These are phyloP conservation scores for Penicillium taxi DNA, from an alignment of 495 filamentous ascomycete genomes.

Conservation along the genomic window DNA sequence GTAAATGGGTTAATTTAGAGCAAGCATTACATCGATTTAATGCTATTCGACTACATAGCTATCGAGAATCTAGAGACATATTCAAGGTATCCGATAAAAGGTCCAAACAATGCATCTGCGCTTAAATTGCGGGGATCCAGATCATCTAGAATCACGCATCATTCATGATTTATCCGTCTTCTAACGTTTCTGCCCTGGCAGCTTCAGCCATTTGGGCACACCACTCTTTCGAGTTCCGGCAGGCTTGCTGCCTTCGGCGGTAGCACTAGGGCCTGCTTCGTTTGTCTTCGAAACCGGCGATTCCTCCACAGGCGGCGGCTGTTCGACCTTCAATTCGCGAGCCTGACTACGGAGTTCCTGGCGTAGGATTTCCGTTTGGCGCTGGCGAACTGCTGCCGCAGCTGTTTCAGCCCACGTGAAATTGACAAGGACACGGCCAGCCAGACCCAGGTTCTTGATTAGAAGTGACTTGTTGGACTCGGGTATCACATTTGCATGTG, in stretches of 20 bases:
- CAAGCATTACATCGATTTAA: no score
- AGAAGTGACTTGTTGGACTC: constrained; percentile 47
- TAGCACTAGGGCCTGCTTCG: constrained; percentile 22
- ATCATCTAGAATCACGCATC: constrained; percentile 4
- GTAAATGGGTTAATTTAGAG: no score
- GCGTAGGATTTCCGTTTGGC: constrained; percentile 49
- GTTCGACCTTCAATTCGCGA: constrained; percentile 53
- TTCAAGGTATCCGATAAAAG: no score
- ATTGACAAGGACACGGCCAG: constrained; percentile 62
- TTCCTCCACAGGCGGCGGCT: constrained; percentile 31
- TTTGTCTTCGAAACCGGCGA: constrained; percentile 30
- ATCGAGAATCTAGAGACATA: no score
- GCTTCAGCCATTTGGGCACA: constrained; percentile 65
- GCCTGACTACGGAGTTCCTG: constrained; percentile 58
- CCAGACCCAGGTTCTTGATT: constrained; percentile 63
- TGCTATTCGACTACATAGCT: no score
- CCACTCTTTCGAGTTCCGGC: constrained; percentile 31
- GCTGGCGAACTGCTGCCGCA: constrained; percentile 33
- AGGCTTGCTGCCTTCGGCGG: constrained; percentile 38
- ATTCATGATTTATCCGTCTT: no score
- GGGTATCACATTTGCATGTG: constrained; percentile 33
- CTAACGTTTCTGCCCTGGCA: constrained; percentile 50
- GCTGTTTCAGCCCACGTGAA: constrained; percentile 65
- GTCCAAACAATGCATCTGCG: no score
- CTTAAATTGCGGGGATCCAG: no score